Evolutionary conservation across 2,329 filamentous ascomycete species (phyloP).

Genomic region (Ascochyta fabae): DNA sequence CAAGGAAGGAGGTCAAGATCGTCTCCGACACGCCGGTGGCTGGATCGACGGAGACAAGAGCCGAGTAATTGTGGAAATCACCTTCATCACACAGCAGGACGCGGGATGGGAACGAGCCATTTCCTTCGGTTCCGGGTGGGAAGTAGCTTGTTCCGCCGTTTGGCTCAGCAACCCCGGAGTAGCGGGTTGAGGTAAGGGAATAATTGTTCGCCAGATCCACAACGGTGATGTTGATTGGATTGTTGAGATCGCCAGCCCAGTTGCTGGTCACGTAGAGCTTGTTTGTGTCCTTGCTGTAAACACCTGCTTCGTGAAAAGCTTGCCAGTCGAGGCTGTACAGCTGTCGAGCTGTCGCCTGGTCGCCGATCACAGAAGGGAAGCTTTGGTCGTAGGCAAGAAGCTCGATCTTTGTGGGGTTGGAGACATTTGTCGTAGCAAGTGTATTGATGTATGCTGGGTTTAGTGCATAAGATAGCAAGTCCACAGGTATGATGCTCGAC

Average conservation of each 20-base stretch:
- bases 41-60: slow-evolving; percentile 54
- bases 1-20: slow-evolving; percentile 57
- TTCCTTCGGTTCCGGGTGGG: slow-evolving; percentile 36
- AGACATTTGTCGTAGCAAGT: slow-evolving; percentile 37
- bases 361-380: slow-evolving; percentile 44
- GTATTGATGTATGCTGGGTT: slow-evolving; percentile 40
- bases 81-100: slow-evolving; percentile 47
- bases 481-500: slow-evolving; percentile 40
- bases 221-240: slow-evolving; percentile 46
- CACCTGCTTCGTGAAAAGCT: slow-evolving; percentile 51
- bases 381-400: slow-evolving; percentile 48
- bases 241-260: slow-evolving; percentile 33
- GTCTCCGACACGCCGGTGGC: slow-evolving; percentile 51
- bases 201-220: slow-evolving; percentile 51
- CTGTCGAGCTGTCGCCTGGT: slow-evolving; percentile 40
- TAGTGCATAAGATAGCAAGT: slow-evolving; percentile 41
- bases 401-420: slow-evolving; percentile 43
- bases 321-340: slow-evolving; percentile 39
- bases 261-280: slow-evolving; percentile 54
- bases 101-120: slow-evolving; percentile 31
- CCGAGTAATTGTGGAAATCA: slow-evolving; percentile 50
- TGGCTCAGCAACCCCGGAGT: slow-evolving; percentile 48
- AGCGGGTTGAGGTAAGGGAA: slow-evolving; percentile 45
- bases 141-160: slow-evolving; percentile 48
- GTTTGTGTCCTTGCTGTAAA: slow-evolving; percentile 45